Evolutionary conservation across 169 alveolate species (phyloP), one percentile per base, ranked within the genome.

Genomic region (Plasmodium falciparum): DNA sequence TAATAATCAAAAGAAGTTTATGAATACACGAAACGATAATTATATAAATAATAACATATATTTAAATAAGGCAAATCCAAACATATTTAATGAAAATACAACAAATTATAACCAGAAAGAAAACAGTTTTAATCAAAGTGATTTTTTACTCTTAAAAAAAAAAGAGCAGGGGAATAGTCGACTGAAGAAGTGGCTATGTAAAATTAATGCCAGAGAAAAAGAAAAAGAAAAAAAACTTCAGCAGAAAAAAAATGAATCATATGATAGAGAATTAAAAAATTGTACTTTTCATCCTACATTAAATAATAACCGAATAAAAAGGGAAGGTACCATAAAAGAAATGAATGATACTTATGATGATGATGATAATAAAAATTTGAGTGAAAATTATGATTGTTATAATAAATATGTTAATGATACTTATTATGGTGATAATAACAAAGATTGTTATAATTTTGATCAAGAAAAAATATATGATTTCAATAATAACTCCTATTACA

Each of bases 271-370:
- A 50, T 54, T 80, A 61, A 52, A 56, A 80, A 22, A 54, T 39
- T 80, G 90, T 8, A 80, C 90, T 9, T 80, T 80, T 72, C 90
- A 80, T n/a, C 90, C 90, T 2, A 52, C 52, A 45, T 47, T 80
- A 62, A 67, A 72, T 26, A 33, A 20, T 13, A 80, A 43, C 15
- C 24, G 17, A 17, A n/a, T 26, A 22, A 80, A 26, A 9, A 80
- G 33, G 20, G 45, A 17, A 22, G 63, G 52, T 8, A 63, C 15
- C 39, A 43, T 29, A 20, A 76, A 43, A 58, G 67, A 11, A 2
- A 17, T 66, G 8, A 13, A 24, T 33, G 11, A 26, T 5, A 33
- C n/a, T 29, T 39, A 26, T 66, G 2, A 66, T 24, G n/a, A 66
- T 24, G n/a, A 13, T 9, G 43, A 52, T 50, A 50, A 8, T 11